Conservation (phyloP, 2,329 filamentous ascomycete genomes). For the Hirsutella rhossiliensis region DNA sequence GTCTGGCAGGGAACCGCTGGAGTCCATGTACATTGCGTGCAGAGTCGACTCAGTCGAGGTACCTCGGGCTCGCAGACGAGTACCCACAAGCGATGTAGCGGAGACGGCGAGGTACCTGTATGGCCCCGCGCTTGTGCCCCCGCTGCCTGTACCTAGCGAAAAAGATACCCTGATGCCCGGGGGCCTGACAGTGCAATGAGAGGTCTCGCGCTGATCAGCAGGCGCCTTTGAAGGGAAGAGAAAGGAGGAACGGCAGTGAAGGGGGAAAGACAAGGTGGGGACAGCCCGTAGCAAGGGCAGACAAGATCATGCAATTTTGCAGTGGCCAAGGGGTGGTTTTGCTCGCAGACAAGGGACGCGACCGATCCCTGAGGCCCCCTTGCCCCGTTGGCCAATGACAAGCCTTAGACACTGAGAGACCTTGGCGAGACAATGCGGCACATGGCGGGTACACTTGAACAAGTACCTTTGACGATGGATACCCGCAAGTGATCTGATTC, state of each 20-base stretch:
- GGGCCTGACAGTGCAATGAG: no score
- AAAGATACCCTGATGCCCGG: no score
- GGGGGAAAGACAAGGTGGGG: background rate
- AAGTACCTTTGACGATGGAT: no score
- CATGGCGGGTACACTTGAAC: no score
- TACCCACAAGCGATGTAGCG: background rate
- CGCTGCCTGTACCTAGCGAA: no score
- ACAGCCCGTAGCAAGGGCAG: background rate
- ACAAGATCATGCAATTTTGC: slow-evolving; percentile 1
- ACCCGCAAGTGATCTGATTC: no score
- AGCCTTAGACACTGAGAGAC: background rate
- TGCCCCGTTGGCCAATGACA: background rate
- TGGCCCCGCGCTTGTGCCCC: background rate
- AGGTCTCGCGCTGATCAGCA: no score
- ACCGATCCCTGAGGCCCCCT: background rate
- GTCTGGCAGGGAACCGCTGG: background rate
- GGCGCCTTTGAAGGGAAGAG: background rate
- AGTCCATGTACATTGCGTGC: background rate
- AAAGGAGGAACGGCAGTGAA: background rate
- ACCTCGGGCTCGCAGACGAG: background rate
- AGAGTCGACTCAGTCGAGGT: background rate
- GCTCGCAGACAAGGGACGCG: background rate
- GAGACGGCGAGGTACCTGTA: background rate
- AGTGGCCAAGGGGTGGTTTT: background rate
- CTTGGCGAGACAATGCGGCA: no score